Evolutionary conservation across 208 protist species (phyloP).

Genomic region (Phytomonas serpens): DNA sequence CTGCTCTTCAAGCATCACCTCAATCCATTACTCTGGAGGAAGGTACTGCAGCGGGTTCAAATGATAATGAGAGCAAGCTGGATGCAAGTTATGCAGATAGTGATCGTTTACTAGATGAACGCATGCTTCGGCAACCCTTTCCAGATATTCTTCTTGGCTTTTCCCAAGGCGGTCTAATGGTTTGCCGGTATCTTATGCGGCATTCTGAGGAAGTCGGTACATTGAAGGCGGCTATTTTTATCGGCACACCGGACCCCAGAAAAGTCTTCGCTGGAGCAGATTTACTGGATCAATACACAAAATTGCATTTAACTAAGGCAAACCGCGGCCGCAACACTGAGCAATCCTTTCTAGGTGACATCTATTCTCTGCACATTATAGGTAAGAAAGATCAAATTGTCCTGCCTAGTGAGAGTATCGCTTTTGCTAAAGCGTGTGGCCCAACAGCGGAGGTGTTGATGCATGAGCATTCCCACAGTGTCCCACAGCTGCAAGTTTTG

Average conservation of each 20-base stretch:
- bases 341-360: slow-evolving; percentile 23
- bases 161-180: slow-evolving; percentile 71
- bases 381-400: slow-evolving; percentile 70
- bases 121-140: slow-evolving; percentile 23
- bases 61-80: neutral
- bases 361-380: slow-evolving; percentile 75
- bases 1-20: neutral
- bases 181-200: slow-evolving; percentile 53
- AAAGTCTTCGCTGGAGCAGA: slow-evolving; percentile 24
- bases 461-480: slow-evolving; percentile 80
- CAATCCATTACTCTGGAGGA: neutral
- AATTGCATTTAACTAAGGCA: neutral
- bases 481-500: slow-evolving; percentile 53
- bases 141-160: slow-evolving; percentile 69
- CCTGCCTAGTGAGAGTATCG: slow-evolving; percentile 34
- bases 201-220: slow-evolving; percentile 14
- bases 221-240: slow-evolving; percentile 38
- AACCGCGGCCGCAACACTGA: neutral
- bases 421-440: slow-evolving; percentile 53
- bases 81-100: slow-evolving; percentile 29
- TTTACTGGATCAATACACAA: slow-evolving; percentile 9
- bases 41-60: neutral
- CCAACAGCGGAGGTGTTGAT: slow-evolving; percentile 31
- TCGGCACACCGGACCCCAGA: slow-evolving; percentile 59
- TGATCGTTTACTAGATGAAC: slow-evolving; percentile 32